phyloP scores from a whole-genome alignment of 2,329 filamentous ascomycete genomes.

The Karstenula rhodostoma region DNA sequence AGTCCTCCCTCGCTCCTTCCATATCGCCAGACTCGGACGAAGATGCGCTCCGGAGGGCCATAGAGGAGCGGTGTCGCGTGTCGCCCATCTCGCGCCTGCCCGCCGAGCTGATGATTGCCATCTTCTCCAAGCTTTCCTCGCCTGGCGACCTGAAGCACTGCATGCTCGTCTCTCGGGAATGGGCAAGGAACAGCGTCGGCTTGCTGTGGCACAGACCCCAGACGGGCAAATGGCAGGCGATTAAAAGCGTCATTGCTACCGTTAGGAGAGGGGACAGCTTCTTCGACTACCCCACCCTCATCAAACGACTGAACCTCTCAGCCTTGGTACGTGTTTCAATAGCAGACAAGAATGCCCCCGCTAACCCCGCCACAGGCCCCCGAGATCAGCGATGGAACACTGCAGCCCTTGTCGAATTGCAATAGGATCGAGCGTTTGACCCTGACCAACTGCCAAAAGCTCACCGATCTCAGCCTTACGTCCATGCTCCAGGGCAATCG shows the following conservation, averaged over 20 bases:
- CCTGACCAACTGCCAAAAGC: conserved; percentile 83
- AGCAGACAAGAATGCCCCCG: not conserved
- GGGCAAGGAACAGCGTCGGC: conserved; percentile 91
- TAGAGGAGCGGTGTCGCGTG: conserved; percentile 71
- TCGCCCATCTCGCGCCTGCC: conserved; percentile 87
- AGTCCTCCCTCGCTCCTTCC: conserved; percentile 86
- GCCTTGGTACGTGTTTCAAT: conserved; percentile 57
- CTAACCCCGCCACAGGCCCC: conserved; percentile 53
- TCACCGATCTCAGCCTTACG: conserved; percentile 85
- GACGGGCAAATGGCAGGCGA: conserved; percentile 84
- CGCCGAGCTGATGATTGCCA: conserved; percentile 91
- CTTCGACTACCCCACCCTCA: conserved; percentile 88
- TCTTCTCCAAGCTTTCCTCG: conserved; percentile 83
- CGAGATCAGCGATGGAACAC: conserved; percentile 86
- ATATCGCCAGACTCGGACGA: conserved; percentile 79
- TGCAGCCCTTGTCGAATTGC: conserved; percentile 82
- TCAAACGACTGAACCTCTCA: conserved; percentile 91
- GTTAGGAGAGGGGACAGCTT: conserved; percentile 76
- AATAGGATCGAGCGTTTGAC: conserved; percentile 92
- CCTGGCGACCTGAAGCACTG: conserved; percentile 82
- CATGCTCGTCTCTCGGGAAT: conserved; percentile 93
- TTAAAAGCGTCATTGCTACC: conserved; percentile 81
- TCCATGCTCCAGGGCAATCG: conserved; percentile 80
- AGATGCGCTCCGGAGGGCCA: conserved; percentile 64
- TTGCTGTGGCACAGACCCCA: conserved; percentile 93